Evolutionary conservation across 1,284 basidiomycete species (phyloP).

Genomic region (Agaricales sp.): DNA sequence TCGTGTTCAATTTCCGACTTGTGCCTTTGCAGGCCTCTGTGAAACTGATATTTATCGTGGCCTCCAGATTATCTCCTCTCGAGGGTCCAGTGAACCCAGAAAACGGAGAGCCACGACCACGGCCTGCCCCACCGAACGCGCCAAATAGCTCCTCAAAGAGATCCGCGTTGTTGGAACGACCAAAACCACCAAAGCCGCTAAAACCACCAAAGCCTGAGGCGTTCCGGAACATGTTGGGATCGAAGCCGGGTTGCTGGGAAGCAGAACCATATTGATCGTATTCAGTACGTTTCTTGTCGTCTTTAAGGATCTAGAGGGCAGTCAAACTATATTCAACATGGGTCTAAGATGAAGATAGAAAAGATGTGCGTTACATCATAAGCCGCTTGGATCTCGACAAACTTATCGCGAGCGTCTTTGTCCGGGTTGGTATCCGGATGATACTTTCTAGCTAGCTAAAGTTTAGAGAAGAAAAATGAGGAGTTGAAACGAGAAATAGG

Average conservation of each 20-base stretch:
- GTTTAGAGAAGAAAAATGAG: slow-evolving; percentile 10
- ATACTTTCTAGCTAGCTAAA: slow-evolving; percentile 91
- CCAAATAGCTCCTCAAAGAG: slow-evolving; percentile 88
- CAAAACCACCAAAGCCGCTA: slow-evolving; percentile 41
- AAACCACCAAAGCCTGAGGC: slow-evolving; percentile 41
- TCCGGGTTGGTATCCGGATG: slow-evolving; percentile 98
- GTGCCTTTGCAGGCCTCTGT: slow-evolving; percentile 91
- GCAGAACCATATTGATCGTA: slow-evolving; percentile 95
- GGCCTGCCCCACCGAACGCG: slow-evolving; percentile 44
- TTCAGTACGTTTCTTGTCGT: slow-evolving; percentile 87
- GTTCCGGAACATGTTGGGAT: slow-evolving; percentile 68
- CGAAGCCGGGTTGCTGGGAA: slow-evolving; percentile 89
- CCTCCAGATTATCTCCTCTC: slow-evolving; percentile 83
- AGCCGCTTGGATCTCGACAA: slow-evolving; percentile 94
- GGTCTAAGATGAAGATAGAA: slow-evolving; percentile 9
- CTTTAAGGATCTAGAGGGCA: slow-evolving; percentile 68
- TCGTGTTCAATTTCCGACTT: slow-evolving; percentile 68
- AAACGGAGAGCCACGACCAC: slow-evolving; percentile 20
- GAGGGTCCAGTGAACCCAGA: slow-evolving; percentile 39
- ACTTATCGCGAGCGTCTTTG: slow-evolving; percentile 83
- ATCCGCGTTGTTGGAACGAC: slow-evolving; percentile 45
- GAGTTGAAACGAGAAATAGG: slow-evolving; percentile 3
- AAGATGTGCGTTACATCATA: slow-evolving; percentile 71
- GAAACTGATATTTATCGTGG: slow-evolving; percentile 72
- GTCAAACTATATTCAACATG: slow-evolving; percentile 9